phyloP scores from a whole-genome alignment of 768 basidiomycete genomes.

The Cantharellus cinnabarinus region DNA sequence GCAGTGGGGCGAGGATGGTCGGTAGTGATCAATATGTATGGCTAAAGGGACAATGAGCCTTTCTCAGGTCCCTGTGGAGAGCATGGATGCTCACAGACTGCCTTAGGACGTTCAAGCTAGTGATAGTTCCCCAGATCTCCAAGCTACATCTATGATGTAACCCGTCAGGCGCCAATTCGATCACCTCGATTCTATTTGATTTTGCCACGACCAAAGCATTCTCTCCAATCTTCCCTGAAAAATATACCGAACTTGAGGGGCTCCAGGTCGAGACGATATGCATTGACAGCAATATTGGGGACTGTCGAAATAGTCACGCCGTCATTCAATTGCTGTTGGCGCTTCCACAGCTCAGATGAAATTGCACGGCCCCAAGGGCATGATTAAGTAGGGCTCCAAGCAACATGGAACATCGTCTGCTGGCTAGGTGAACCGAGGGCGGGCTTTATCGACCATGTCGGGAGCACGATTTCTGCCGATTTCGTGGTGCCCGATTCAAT shows the following conservation, averaged over 20 bases:
- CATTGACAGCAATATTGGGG: neutral
- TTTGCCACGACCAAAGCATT: neutral
- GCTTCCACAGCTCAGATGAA: too few species aligned
- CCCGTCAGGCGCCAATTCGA: neutral
- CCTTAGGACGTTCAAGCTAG: neutral
- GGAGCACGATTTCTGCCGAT: too few species aligned
- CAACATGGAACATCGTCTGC: too few species aligned
- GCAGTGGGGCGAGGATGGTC: constrained; percentile 63
- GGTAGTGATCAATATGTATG: constrained; percentile 34
- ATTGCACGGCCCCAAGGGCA: too few species aligned
- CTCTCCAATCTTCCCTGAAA: neutral
- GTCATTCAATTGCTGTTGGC: too few species aligned
- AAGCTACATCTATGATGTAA: neutral
- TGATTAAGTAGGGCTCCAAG: too few species aligned
- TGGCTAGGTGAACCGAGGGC: too few species aligned
- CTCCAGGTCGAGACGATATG: neutral
- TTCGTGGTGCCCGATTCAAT: too few species aligned
- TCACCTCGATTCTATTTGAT: neutral
- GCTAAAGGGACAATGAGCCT: neutral
- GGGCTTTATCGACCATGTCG: too few species aligned
- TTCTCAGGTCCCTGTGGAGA: neutral
- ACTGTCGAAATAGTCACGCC: too few species aligned
- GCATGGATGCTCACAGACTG: neutral
- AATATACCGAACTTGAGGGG: neutral
- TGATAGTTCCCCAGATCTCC: neutral